A percentile compares a stretch with the other conserved stretches of the same genome.
Evolutionary conservation across 768 basidiomycete species (phyloP).

Genomic region (Lentinula lateritia): DNA sequence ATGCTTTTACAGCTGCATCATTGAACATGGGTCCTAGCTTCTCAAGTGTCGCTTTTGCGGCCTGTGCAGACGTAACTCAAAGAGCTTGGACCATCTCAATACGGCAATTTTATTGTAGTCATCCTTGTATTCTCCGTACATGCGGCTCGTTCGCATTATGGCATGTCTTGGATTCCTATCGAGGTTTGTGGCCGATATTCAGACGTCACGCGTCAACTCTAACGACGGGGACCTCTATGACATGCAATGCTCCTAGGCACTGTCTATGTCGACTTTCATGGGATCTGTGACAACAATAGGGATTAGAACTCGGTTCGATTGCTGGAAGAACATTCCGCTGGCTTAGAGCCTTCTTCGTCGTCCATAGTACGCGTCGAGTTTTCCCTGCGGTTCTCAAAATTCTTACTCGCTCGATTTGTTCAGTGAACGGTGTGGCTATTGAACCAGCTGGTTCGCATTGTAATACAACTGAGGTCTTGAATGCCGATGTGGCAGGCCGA

Average conservation of each 20-base stretch:
- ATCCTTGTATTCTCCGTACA: neutral
- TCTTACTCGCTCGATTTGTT: neutral
- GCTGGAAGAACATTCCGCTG: neutral
- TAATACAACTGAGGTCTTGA: neutral
- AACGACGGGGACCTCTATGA: neutral
- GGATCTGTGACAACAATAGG: neutral
- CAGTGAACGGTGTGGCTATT: neutral
- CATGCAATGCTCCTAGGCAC: neutral
- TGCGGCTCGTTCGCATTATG: neutral
- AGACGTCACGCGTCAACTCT: neutral
- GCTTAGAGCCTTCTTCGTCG: neutral
- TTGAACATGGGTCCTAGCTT: neutral
- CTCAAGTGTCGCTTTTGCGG: neutral
- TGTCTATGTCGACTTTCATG: neutral
- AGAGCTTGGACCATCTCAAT: neutral
- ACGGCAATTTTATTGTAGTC: neutral
- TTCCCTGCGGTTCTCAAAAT: neutral
- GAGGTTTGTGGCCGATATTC: neutral
- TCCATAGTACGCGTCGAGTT: neutral
- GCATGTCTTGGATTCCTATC: neutral
- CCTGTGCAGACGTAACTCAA: neutral
- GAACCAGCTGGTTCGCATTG: neutral
- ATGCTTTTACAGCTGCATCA: neutral
- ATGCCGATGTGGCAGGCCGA: neutral
- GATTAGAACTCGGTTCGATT: neutral